phyloP scores from a whole-genome alignment of 2,329 filamentous ascomycete genomes.

The Calonectria multiphialidica region DNA sequence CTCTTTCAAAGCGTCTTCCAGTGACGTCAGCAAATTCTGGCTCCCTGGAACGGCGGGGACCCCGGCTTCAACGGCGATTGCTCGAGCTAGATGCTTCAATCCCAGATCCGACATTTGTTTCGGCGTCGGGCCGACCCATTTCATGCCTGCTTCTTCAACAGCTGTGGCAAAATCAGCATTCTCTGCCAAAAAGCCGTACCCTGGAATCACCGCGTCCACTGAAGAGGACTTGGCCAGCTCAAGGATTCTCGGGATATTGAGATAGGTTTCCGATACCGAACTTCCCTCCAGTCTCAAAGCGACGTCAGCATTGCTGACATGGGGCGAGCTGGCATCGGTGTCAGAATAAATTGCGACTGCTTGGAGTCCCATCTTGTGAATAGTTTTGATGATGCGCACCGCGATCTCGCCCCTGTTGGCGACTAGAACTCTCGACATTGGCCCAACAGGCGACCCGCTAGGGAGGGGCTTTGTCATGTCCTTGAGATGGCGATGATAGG shows the following conservation, averaged over 20 bases:
- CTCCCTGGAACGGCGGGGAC: constrained; percentile 53
- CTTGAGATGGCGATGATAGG: constrained; percentile 34
- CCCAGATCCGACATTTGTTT: constrained; percentile 54
- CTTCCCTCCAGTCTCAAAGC: constrained; percentile 72
- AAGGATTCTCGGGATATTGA: constrained; percentile 74
- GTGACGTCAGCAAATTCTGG: constrained; percentile 38
- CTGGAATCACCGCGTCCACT: constrained; percentile 72
- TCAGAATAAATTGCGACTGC: constrained; percentile 79
- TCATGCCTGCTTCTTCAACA: constrained; percentile 65
- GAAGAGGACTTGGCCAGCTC: constrained; percentile 61
- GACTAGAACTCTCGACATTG: constrained; percentile 63
- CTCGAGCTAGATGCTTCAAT: constrained; percentile 52
- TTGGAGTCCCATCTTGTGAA: constrained; percentile 74
- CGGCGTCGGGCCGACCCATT: constrained; percentile 70
- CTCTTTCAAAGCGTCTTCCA: constrained; percentile 44
- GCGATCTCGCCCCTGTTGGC: constrained; percentile 76
- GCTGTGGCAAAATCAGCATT: constrained; percentile 70
- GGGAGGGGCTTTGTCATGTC: background rate
- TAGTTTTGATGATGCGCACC: constrained; percentile 76
- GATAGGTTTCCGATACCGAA: constrained; percentile 63
- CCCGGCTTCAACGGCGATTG: constrained; percentile 44
- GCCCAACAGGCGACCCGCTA: background rate
- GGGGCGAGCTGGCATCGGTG: constrained; percentile 72
- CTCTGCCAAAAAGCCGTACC: constrained; percentile 76
- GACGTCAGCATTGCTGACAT: constrained; percentile 76